Conservation (phyloP, 345 rosid genomes). For the Luvunga scandens region DNA sequence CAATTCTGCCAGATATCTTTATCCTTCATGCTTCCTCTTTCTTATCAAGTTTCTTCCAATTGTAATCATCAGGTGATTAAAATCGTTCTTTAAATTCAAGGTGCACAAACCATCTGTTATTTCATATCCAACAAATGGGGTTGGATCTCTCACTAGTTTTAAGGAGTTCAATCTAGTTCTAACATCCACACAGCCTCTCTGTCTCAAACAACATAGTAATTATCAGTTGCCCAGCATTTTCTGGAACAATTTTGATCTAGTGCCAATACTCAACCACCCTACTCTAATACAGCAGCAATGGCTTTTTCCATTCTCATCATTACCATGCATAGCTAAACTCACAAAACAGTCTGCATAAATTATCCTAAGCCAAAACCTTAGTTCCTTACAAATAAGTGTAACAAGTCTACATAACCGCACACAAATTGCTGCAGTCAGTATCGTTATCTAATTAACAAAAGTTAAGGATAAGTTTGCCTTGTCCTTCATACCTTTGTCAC, state of each 20-base stretch:
- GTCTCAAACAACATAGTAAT: not conserved
- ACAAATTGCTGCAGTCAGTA: not conserved
- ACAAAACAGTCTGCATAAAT: not conserved
- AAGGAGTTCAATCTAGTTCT: not conserved
- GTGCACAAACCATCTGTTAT: not conserved
- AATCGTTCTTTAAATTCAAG: not conserved
- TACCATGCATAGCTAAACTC: not conserved
- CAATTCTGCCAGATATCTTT: not conserved
- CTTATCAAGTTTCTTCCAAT: not conserved
- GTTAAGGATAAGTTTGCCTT: not conserved
- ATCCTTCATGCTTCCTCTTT: not conserved
- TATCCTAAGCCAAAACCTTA: not conserved
- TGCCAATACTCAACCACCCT: not conserved
- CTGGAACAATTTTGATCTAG: not conserved
- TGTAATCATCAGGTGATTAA: not conserved
- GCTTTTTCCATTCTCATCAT: not conserved
- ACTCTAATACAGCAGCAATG: not conserved
- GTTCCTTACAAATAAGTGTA: not conserved
- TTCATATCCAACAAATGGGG: not conserved
- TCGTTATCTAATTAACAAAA: not conserved
- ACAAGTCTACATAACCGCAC: not conserved
- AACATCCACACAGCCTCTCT: not conserved
- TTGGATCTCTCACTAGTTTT: not conserved
- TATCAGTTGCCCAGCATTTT: not conserved
- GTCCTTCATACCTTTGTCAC: constrained; percentile 73